Base-by-base conservation (phyloP, 2,329 filamentous ascomycete species). In the Exophiala lecanii-corni region DNA sequence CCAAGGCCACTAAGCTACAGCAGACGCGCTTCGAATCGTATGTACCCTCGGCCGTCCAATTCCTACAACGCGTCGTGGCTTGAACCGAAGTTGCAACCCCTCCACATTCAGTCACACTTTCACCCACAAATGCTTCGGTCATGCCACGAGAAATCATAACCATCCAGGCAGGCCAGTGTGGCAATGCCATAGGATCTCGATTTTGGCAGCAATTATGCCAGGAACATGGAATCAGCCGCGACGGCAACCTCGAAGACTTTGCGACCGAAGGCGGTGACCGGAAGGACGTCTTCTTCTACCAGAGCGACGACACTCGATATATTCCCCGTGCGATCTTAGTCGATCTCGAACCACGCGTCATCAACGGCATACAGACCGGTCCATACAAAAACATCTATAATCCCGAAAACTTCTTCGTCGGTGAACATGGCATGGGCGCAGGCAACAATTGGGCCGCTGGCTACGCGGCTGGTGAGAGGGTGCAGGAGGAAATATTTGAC, bases 371-470 rank as follows among this genome's bases (percentile, higher is more conserved):
- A 56, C 91, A 97, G 69, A 84, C 83, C 7, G 89, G 92, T 1
- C 83, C 89, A 0, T 98, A 98, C 73, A 88, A 84, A 66, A 97
- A 98, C 65, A 98, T 98, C 47, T 98, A 98, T 78, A 98, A 98
- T 63, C 92, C 92, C 0, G 92, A 98, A 68, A 98, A 98, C 73
- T 96, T 97, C 70, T 98, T 94, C 64, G 81, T 97, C 40, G 88
- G 91, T 58, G 94, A 95, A 64, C 85, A 91, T 68, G 92, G 92
- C 45, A 81, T 87, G 42, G 92, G 92, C 34, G 92, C 92, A 5
- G 92, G 89, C 34, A 98, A 98, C 68, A 98, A 97, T 66, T 98
- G 92, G 92, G 92, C 89, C 49, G 86, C 92, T 60, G 92, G 92
- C 35, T 98, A 98, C 68, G 82, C 92, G 55, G 89, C 87, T 41